phyloP scores from a whole-genome alignment of 139 green algal species.

The Ostreobium quekettii region DNA sequence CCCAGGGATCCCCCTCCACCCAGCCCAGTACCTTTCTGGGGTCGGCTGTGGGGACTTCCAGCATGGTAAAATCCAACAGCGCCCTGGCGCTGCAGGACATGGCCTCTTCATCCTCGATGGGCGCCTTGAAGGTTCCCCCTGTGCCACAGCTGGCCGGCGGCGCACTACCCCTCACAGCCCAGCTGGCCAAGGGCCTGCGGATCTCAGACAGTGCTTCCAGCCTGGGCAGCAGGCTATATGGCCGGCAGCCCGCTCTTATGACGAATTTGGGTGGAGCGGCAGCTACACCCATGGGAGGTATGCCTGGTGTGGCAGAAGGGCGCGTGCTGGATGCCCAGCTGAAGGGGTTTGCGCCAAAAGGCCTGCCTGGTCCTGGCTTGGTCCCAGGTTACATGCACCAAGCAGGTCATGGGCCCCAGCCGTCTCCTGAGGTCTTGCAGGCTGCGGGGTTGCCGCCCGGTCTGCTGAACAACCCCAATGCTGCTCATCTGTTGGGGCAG shows the following conservation, averaged over 20 bases:
- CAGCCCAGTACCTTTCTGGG: too few relatives aligned
- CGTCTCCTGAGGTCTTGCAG: background rate
- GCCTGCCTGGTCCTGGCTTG: background rate
- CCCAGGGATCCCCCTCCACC: too few relatives aligned
- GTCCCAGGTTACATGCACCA: background rate
- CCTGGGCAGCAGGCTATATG: background rate
- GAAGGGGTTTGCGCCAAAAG: too few relatives aligned
- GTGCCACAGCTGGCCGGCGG: background rate
- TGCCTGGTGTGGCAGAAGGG: background rate
- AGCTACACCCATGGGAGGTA: background rate
- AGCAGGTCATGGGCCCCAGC: background rate
- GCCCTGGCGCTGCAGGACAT: too few relatives aligned
- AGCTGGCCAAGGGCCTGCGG: background rate
- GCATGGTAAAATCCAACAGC: too few relatives aligned
- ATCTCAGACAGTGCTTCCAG: background rate
- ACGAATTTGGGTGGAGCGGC: background rate
- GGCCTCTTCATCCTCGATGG: too few relatives aligned
- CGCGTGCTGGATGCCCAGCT: background rate
- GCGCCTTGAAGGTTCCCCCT: slow-evolving; percentile 2
- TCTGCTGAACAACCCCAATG: background rate
- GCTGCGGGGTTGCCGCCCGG: background rate
- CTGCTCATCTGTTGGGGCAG: background rate
- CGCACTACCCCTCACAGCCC: background rate
- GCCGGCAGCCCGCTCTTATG: background rate
- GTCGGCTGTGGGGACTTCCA: too few relatives aligned